Percentiles rank a stretch among this genome's conserved stretches.
Evolutionary conservation across 2,329 filamentous ascomycete genomes (phyloP).

Genomic region (Didymella sp.): DNA sequence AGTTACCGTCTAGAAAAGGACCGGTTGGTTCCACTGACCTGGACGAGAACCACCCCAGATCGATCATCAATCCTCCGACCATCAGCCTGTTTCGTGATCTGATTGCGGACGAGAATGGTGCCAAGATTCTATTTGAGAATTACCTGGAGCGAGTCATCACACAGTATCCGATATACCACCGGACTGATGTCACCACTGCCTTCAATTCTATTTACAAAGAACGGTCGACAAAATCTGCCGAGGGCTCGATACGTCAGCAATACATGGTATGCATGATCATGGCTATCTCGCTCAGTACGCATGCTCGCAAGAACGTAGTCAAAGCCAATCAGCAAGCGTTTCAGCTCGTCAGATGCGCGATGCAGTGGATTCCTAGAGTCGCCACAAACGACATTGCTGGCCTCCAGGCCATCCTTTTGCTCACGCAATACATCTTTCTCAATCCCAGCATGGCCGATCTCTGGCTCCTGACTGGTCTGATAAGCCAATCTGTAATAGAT

Average conservation of each 20-base stretch:
- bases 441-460: conserved; percentile 48
- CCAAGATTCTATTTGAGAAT: conserved; percentile 42
- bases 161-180: conserved; percentile 49
- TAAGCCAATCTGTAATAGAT: conserved; percentile 48
- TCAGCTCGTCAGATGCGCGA: conserved; percentile 44
- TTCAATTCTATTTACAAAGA: conserved; percentile 45
- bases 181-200: conserved; percentile 42
- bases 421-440: conserved; percentile 48
- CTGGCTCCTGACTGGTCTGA: conserved; percentile 48
- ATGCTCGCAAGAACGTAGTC: conserved; percentile 43
- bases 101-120: conserved; percentile 41
- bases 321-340: conserved; percentile 45
- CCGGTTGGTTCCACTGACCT: conserved; percentile 46
- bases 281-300: conserved; percentile 47
- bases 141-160: conserved; percentile 46
- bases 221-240: conserved; percentile 30
- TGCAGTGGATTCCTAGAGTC: conserved; percentile 48
- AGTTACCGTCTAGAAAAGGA: conserved; percentile 45
- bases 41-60: conserved; percentile 46
- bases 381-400: conserved; percentile 47
- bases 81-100: conserved; percentile 35
- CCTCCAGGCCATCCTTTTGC: conserved; percentile 45
- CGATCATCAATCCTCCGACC: conserved; percentile 46
- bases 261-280: conserved; percentile 49
- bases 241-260: conserved; percentile 40